Percentiles rank a stretch among this genome's conserved stretches.
Conservation (phyloP, 805 yeast genomes). For the Metschnikowia bowlesiae region DNA sequence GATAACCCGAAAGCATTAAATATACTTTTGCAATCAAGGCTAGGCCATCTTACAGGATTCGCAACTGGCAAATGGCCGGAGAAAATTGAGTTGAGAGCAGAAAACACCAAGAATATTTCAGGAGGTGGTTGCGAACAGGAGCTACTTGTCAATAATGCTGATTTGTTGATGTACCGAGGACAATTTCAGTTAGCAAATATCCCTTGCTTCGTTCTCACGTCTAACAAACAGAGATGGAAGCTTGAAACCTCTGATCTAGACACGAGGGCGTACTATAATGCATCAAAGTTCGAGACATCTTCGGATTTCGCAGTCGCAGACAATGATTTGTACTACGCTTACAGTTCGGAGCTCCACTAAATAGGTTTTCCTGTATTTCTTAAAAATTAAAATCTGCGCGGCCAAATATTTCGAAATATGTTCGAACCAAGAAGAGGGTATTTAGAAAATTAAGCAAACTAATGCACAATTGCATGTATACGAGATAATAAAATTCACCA, state of each 20-base stretch:
- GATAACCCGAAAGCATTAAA: slow-evolving; percentile 1
- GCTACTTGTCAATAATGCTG: slow-evolving; percentile 3
- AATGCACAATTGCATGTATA: no score
- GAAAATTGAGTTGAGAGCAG: not conserved
- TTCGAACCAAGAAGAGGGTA: no score
- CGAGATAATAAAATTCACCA: no score
- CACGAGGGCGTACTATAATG: not conserved
- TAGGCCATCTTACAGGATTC: slow-evolving; percentile 1
- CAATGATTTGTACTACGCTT: not conserved
- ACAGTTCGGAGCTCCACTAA: not conserved
- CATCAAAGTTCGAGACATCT: not conserved
- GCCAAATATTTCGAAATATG: no score
- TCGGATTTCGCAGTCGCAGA: not conserved
- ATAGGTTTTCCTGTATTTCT: no score
- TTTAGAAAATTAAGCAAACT: no score
- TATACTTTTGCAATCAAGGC: not conserved
- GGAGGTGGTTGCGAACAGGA: not conserved
- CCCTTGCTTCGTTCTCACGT: slow-evolving; percentile 1
- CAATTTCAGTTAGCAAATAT: slow-evolving; percentile 11
- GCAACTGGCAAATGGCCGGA: not conserved
- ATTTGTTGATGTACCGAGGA: slow-evolving; percentile 6
- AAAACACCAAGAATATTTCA: not conserved
- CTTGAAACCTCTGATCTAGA: slow-evolving; percentile 1
- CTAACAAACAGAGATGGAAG: not conserved
- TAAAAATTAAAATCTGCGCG: no score